These are phyloP conservation scores for Stephania japonica DNA, from an alignment of 164 flowering plant genomes.

Conservation along the genomic window DNA sequence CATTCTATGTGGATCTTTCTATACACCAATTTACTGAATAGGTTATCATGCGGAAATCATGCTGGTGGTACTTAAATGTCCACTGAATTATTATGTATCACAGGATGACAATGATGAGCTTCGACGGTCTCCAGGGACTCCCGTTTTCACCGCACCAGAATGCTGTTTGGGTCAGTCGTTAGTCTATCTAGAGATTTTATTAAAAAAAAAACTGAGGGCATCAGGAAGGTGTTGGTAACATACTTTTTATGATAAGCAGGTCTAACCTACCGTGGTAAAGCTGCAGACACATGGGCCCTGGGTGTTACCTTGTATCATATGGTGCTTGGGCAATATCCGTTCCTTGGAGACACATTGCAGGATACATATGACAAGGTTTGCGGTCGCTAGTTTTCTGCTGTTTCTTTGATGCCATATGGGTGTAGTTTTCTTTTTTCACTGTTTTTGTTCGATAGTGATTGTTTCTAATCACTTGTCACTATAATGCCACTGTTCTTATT, in stretches of 20 bases:
- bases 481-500: neutral
- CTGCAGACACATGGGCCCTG: conserved; percentile 95
- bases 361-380: conserved; percentile 93
- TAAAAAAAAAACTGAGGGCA: neutral
- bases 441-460: neutral
- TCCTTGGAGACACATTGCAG: conserved; percentile 83
- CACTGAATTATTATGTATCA: conserved; percentile 5
- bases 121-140: conserved; percentile 59
- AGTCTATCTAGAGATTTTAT: neutral
- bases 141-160: conserved; percentile 78
- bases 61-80: neutral
- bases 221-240: neutral
- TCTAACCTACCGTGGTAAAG: conserved; percentile 75
- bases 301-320: conserved; percentile 86
- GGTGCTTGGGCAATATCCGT: conserved; percentile 78
- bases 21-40: neutral
- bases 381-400: neutral
- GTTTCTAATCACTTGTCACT: neutral
- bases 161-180: conserved; percentile 46
- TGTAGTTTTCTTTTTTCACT: neutral
- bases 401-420: neutral
- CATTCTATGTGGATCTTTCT: neutral
- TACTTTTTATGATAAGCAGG: conserved; percentile 36
- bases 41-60: neutral
- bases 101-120: conserved; percentile 92